Conservation (phyloP, 2,329 filamentous ascomycete species). For the Iodosphaeria phyllophila region DNA sequence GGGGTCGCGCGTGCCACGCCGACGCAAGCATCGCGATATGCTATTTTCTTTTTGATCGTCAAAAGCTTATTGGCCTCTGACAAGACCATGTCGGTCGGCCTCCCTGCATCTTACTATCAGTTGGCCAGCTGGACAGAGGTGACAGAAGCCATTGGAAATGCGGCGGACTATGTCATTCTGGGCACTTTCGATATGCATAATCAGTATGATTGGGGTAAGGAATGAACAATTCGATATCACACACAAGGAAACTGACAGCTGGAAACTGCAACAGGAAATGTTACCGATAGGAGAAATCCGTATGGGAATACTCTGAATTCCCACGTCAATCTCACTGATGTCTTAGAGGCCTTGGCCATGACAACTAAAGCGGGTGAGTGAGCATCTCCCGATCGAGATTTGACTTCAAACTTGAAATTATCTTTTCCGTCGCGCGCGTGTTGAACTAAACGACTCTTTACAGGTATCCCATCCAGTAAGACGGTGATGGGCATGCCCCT, state of each 20-base stretch:
- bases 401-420: no score
- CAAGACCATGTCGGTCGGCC: conserved; percentile 9
- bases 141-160: conserved; percentile 5
- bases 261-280: no score
- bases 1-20: no score
- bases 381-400: no score
- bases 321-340: conserved; percentile 17
- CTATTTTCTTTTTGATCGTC: conserved; percentile 14
- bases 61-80: conserved; percentile 8
- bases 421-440: no score
- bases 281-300: no score
- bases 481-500: no score
- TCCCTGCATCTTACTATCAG: conserved; percentile 14
- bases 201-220: conserved; percentile 15
- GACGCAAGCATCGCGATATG: no score
- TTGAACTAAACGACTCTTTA: no score
- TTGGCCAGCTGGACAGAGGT: conserved; percentile 13
- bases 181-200: conserved; percentile 10
- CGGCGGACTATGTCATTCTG: conserved; percentile 9
- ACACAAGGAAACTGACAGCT: no score
- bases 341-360: conserved; percentile 3
- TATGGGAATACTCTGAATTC: conserved; percentile 17
- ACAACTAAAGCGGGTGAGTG: conserved; percentile 17
- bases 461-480: no score
- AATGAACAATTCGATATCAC: no score